Base-by-base conservation (phyloP, 1,284 basidiomycete genomes). In the Ceratobasidium sp. region DNA sequence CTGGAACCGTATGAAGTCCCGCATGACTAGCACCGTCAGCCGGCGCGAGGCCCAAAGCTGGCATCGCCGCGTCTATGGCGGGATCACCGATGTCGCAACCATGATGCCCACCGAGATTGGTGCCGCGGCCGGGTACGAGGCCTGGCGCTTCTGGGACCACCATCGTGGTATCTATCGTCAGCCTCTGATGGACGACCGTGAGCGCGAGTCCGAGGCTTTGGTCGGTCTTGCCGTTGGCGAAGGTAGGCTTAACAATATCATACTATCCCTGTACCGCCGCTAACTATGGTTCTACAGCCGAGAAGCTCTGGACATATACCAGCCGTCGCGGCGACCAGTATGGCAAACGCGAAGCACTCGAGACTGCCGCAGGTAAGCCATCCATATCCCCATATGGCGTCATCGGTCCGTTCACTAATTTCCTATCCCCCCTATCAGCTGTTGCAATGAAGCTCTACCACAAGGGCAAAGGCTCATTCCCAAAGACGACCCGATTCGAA, bases 11-110 rank as follows among this genome's bases (percentile, higher is more conserved):
- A 86, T 90, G 28, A 85, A 88, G 48, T 85, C 87, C 68, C 85
- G 84, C 33, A 70, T 82, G 13, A 73, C 85, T 28, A 83, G 83
- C 69, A 89, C 90, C 48, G 87, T 89, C n/a, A 88, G 88, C 52
- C 82, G 86, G 12, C 83, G 88, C 79, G 90, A 91, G 81, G 90
- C 91, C 2, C 85, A 86, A 15, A 85, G 87, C 78, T 91, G 88
- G 88, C 90, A 92, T 83, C 84, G 86, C 68, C 87, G 88, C 44
- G 88, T 89, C 15, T 93, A 92, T 81, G 88, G 89, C 57, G 88
- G 88, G 52, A 80, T 88, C 77, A 90, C 82, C 80, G 68, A 82
- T 48, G 54, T 81, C 74, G 79, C 85, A 56, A 42, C 83, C 3
- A 78, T 83, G 28, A 69, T 84, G 70, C 80, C 84, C 20, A 73